phyloP scores from a whole-genome alignment of 148 eudicot genomes.

The Persicaria maculosa region DNA sequence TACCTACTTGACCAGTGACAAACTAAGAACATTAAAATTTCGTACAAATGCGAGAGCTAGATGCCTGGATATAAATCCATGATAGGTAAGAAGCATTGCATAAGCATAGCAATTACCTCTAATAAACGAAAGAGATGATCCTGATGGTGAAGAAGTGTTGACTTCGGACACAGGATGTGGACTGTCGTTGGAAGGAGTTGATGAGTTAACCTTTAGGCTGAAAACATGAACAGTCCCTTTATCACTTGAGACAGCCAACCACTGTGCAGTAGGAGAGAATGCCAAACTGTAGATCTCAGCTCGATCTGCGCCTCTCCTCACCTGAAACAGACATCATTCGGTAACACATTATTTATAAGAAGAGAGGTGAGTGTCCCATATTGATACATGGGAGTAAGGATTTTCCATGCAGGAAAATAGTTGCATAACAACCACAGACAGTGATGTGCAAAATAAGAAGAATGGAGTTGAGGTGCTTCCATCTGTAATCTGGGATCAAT shows the following conservation, averaged over 20 bases:
- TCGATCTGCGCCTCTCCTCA: constrained; percentile 84
- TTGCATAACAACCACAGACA: too few species aligned
- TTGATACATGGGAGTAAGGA: too few species aligned
- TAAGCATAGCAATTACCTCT: constrained; percentile 32
- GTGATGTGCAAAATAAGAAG: too few species aligned
- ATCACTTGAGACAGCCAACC: constrained; percentile 87
- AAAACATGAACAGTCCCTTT: constrained; percentile 86
- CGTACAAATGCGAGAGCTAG: too few species aligned
- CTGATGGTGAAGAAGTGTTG: constrained; percentile 32
- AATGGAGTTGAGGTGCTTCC: too few species aligned
- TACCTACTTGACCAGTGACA: too few species aligned
- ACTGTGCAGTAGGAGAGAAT: constrained; percentile 76
- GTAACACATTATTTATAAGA: too few species aligned
- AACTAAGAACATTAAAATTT: too few species aligned
- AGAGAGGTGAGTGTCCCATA: too few species aligned
- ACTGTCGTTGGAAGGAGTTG: constrained; percentile 38
- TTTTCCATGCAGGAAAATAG: too few species aligned
- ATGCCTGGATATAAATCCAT: too few species aligned
- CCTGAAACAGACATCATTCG: constrained; percentile 26
- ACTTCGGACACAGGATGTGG: constrained; percentile 28
- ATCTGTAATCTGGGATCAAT: too few species aligned
- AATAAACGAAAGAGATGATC: constrained; percentile 59
- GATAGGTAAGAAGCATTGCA: not conserved
- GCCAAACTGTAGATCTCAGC: constrained; percentile 82
- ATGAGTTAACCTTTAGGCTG: constrained; percentile 52